These are phyloP conservation scores for Solanum sparsipilum DNA, from an alignment of 257 asterid species.

Conservation along the genomic window DNA sequence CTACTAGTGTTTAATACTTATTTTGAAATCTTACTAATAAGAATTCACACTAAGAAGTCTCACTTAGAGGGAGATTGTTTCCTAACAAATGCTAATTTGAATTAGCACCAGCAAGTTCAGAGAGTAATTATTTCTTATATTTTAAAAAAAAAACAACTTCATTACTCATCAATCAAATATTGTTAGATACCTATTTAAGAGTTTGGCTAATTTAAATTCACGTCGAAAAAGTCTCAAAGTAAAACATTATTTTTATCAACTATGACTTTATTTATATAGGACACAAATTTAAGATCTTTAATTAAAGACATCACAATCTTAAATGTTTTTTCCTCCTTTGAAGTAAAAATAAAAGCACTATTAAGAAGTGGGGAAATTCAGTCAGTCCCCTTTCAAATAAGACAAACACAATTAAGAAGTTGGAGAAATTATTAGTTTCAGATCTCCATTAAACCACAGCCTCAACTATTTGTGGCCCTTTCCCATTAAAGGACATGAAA, in stretches of 20 bases:
- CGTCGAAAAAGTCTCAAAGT: rapidly evolving
- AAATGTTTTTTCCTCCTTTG: neutral
- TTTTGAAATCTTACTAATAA: neutral
- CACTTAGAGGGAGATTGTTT: neutral
- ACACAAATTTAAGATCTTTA: neutral
- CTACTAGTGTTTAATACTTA: no score
- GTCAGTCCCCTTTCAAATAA: neutral
- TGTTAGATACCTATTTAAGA: neutral
- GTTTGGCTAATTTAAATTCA: neutral
- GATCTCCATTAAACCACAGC: neutral
- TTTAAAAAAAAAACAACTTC: neutral
- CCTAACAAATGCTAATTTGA: neutral
- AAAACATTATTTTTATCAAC: neutral
- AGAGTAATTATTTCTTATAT: neutral
- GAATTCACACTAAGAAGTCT: neutral
- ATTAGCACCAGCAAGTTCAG: no score
- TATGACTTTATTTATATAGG: neutral
- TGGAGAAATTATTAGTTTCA: neutral
- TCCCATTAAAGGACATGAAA: neutral
- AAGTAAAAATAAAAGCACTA: neutral
- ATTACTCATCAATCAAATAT: neutral
- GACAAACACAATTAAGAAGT: neutral
- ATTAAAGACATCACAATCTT: neutral
- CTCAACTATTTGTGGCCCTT: neutral
- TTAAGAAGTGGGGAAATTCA: neutral